Conservation (phyloP, 768 basidiomycete species). For the Boletus pseudopeckii region DNA sequence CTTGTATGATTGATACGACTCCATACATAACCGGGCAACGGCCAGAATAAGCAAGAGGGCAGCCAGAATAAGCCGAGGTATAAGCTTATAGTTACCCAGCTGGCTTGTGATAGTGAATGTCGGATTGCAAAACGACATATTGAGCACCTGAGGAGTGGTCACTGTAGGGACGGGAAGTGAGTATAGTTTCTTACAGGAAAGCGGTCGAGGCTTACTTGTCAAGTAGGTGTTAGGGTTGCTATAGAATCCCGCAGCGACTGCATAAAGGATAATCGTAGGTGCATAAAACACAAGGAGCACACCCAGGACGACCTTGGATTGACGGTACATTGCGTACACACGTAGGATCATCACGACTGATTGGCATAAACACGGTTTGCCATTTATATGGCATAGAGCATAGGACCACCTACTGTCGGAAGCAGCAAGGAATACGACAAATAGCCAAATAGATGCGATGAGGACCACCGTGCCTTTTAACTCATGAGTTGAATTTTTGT, state of each 20-base stretch:
- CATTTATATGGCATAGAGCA: not conserved
- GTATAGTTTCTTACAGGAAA: not conserved
- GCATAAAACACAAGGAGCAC: slow-evolving; percentile 15
- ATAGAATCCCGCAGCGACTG: not conserved
- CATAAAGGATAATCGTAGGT: not conserved
- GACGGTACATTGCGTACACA: slow-evolving; percentile 23
- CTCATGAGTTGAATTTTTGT: not conserved
- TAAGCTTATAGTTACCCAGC: slow-evolving; percentile 8
- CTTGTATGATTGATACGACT: slow-evolving; percentile 10
- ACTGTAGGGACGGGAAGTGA: slow-evolving; percentile 9
- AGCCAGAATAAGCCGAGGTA: slow-evolving; percentile 13
- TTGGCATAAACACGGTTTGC: not conserved
- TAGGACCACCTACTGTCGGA: slow-evolving; percentile 16
- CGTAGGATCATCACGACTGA: slow-evolving; percentile 25
- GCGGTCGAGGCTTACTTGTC: slow-evolving; percentile 1
- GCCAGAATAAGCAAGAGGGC: slow-evolving; percentile 10
- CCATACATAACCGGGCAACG: slow-evolving; percentile 1
- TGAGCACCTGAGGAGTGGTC: slow-evolving; percentile 1
- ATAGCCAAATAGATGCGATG: not conserved
- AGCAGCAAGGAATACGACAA: slow-evolving; percentile 13
- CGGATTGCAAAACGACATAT: slow-evolving; percentile 16
- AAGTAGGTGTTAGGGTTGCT: slow-evolving; percentile 8
- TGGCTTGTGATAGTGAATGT: not conserved
- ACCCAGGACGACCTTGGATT: slow-evolving; percentile 11
- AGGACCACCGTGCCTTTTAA: slow-evolving; percentile 10